A percentile compares a stretch with the other conserved stretches of the same genome.
These are phyloP conservation scores for Arabidopsis lyrata DNA, from an alignment of 441 rosid species.

Conservation along the genomic window DNA sequence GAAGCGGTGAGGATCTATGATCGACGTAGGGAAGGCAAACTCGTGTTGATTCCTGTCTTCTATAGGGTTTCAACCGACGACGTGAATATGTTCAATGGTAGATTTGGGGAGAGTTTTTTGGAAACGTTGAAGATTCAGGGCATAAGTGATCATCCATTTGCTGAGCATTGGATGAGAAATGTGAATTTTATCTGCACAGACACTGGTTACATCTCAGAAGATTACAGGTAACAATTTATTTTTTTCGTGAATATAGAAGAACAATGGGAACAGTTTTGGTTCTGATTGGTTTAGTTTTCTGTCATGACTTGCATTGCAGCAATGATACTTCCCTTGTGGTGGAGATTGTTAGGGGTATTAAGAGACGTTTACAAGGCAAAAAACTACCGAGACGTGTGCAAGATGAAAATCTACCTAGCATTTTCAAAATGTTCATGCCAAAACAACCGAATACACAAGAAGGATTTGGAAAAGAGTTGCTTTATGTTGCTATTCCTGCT, in stretches of 20 bases:
- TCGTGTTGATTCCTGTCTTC: not conserved
- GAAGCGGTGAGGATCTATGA: not conserved
- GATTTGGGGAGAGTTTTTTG: not conserved
- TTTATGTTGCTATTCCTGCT: not conserved
- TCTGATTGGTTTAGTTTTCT: not conserved
- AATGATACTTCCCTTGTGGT: not conserved
- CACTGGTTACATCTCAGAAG: not conserved
- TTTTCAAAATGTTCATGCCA: not conserved
- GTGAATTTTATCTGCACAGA: not conserved
- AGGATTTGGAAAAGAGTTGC: not conserved
- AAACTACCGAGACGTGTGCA: not conserved
- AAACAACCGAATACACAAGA: not conserved
- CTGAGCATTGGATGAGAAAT: not conserved
- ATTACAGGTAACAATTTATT: not conserved
- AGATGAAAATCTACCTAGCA: not conserved
- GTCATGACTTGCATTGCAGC: not conserved
- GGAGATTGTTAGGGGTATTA: not conserved
- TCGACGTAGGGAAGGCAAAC: not conserved
- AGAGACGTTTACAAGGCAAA: not conserved
- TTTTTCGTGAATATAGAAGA: not conserved
- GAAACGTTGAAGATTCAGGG: not conserved
- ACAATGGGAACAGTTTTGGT: not conserved
- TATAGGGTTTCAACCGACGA: not conserved
- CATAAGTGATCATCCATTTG: not conserved
- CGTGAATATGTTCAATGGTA: conserved; percentile 1